Evolutionary conservation across 495 filamentous ascomycete genomes (phyloP).

Genomic region (Lentithecium fluviatile): DNA sequence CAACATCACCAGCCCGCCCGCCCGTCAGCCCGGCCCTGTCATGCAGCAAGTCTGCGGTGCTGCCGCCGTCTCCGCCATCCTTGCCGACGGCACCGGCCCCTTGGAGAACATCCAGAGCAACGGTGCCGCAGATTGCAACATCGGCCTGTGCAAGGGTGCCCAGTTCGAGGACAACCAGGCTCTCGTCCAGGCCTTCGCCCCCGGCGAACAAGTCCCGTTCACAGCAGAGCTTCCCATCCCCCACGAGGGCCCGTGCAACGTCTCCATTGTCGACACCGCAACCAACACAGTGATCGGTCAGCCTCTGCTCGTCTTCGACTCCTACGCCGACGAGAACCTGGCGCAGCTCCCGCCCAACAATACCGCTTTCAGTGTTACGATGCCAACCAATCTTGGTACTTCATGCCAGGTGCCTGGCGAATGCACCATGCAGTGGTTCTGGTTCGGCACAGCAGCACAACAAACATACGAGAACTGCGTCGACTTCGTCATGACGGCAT

Average conservation of each 20-base stretch:
- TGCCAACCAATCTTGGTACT: constrained; percentile 16
- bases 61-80: constrained; percentile 21
- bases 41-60: constrained; percentile 18
- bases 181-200: constrained; percentile 15
- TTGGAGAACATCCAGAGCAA: constrained; percentile 22
- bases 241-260: constrained; percentile 25
- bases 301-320: constrained; percentile 22
- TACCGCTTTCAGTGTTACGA: constrained; percentile 21
- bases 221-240: constrained; percentile 24
- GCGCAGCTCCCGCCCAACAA: constrained; percentile 22
- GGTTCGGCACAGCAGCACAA: constrained; percentile 24
- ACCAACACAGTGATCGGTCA: constrained; percentile 20
- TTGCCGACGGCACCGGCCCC: constrained; percentile 20
- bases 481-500: constrained; percentile 27
- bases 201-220: constrained; percentile 18
- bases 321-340: constrained; percentile 28
- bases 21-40: constrained; percentile 19
- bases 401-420: constrained; percentile 16
- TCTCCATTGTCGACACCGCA: constrained; percentile 24
- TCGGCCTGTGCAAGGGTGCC: constrained; percentile 31
- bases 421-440: constrained; percentile 30
- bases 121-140: constrained; percentile 19
- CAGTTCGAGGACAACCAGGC: constrained; percentile 27
- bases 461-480: constrained; percentile 35
- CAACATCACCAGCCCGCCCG: constrained; percentile 24